These are phyloP conservation scores for Pythium phragmitis DNA, from an alignment of 352 stramenopile genomes.

Conservation along the genomic window DNA sequence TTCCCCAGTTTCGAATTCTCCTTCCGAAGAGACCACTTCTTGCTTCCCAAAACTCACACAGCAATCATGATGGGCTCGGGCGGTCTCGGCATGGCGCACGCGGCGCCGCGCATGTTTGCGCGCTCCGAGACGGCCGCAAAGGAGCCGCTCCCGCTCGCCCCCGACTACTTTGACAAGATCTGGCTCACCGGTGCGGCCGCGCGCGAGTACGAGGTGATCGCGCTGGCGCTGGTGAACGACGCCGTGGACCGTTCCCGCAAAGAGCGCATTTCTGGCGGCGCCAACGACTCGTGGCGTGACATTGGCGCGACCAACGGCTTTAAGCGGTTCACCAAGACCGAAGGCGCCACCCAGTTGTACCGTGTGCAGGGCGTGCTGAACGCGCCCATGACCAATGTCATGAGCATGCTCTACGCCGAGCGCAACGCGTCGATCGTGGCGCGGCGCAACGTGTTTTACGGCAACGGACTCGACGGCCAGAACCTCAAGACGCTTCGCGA, in stretches of 20 bases:
- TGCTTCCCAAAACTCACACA: not conserved
- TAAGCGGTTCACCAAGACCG: slow-evolving; percentile 56
- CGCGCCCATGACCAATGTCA: slow-evolving; percentile 55
- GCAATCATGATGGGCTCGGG: slow-evolving; percentile 25
- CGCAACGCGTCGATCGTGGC: slow-evolving; percentile 38
- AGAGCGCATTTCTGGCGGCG: slow-evolving; percentile 40
- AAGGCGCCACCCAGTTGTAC: slow-evolving; percentile 46
- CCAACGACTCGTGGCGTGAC: slow-evolving; percentile 59
- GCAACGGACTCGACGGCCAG: slow-evolving; percentile 59
- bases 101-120: slow-evolving; percentile 36
- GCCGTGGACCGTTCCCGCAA: slow-evolving; percentile 38
- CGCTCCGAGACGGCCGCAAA: slow-evolving; percentile 13
- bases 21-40: not conserved
- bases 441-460: slow-evolving; percentile 54
- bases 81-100: slow-evolving; percentile 15
- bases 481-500: slow-evolving; percentile 55
- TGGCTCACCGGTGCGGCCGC: slow-evolving; percentile 34
- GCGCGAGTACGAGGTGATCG: slow-evolving; percentile 41
- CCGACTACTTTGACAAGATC: slow-evolving; percentile 46
- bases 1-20: slow-evolving; percentile 4
- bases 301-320: slow-evolving; percentile 47
- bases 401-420: slow-evolving; percentile 61
- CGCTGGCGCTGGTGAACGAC: slow-evolving; percentile 43
- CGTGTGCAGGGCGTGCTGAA: slow-evolving; percentile 54
- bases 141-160: slow-evolving; percentile 45